Percentiles rank a stretch among this genome's conserved stretches.
Evolutionary conservation across 495 filamentous ascomycete genomes (phyloP).

Genomic region (Talaromyces trachyspermus): DNA sequence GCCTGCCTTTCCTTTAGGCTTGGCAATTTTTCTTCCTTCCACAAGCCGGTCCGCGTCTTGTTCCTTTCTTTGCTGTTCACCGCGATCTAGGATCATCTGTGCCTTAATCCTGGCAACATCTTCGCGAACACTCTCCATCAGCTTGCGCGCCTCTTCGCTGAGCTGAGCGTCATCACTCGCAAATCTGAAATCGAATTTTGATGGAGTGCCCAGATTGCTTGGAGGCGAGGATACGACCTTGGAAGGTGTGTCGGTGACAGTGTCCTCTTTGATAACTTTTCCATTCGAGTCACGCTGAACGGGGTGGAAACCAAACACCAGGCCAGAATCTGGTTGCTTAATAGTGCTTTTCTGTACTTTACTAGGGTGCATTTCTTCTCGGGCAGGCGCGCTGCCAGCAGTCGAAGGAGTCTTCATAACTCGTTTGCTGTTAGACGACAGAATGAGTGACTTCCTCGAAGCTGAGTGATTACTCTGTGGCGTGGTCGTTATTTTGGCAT

Average conservation of each 20-base stretch:
- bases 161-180: constrained; percentile 52
- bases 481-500: constrained; percentile 6
- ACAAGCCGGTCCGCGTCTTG: constrained; percentile 26
- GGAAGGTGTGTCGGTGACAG: constrained; percentile 33
- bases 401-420: constrained; percentile 45
- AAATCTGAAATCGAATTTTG: constrained; percentile 66
- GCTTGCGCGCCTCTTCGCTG: constrained; percentile 61
- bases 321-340: constrained; percentile 57
- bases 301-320: constrained; percentile 61
- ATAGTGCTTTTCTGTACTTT: constrained; percentile 63
- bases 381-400: constrained; percentile 31
- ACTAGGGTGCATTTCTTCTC: constrained; percentile 73
- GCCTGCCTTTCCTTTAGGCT: constrained; percentile 65
- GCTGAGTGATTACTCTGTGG: constrained; percentile 14
- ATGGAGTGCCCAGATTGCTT: constrained; percentile 46
- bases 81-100: constrained; percentile 50
- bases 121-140: constrained; percentile 70
- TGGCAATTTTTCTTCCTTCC: constrained; percentile 62
- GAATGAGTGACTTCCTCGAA: constrained; percentile 13
- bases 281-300: constrained; percentile 41
- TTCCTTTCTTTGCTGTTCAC: constrained; percentile 32
- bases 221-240: constrained; percentile 33
- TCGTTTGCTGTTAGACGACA: constrained; percentile 11
- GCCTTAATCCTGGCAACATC: constrained; percentile 62
- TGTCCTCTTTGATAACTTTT: constrained; percentile 25